Evolutionary conservation across 768 basidiomycete species (phyloP).

Genomic region (Trametes sanguinea): DNA sequence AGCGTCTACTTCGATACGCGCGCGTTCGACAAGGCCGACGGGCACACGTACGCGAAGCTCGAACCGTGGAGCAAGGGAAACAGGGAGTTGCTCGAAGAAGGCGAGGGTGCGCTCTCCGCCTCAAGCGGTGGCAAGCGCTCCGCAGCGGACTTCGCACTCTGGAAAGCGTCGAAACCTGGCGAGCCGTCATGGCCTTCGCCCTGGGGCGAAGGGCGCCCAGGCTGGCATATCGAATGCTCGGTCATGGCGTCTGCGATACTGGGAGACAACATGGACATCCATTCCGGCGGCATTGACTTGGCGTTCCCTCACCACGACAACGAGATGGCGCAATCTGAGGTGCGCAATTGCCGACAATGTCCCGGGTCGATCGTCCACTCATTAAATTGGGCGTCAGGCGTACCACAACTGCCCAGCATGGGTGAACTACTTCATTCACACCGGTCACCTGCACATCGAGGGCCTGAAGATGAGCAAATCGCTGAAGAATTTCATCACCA

Average conservation of each 20-base stretch:
- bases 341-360: conserved; percentile 29
- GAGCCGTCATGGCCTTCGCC: conserved; percentile 96
- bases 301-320: conserved; percentile 99
- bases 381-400: conserved; percentile 53
- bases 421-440: conserved; percentile 99
- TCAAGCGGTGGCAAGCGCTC: conserved; percentile 72
- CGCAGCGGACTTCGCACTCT: conserved; percentile 93
- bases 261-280: conserved; percentile 93
- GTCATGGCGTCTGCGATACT: conserved; percentile 95
- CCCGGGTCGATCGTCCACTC: not conserved
- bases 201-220: conserved; percentile 95
- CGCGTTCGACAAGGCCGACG: conserved; percentile 73
- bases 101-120: conserved; percentile 79
- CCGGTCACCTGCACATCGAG: conserved; percentile 97
- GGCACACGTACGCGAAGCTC: conserved; percentile 89
- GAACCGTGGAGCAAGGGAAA: conserved; percentile 98
- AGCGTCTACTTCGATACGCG: conserved; percentile 92
- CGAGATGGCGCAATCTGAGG: conserved; percentile 97
- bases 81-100: conserved; percentile 83
- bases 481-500: conserved; percentile 98
- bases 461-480: conserved; percentile 99
- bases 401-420: conserved; percentile 90
- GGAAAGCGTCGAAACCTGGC: conserved; percentile 96
- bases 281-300: conserved; percentile 95
- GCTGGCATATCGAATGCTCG: conserved; percentile 99